These are phyloP conservation scores for Cadophora luteo-olivacea DNA, from an alignment of 2,329 filamentous ascomycete species.

Conservation along the genomic window DNA sequence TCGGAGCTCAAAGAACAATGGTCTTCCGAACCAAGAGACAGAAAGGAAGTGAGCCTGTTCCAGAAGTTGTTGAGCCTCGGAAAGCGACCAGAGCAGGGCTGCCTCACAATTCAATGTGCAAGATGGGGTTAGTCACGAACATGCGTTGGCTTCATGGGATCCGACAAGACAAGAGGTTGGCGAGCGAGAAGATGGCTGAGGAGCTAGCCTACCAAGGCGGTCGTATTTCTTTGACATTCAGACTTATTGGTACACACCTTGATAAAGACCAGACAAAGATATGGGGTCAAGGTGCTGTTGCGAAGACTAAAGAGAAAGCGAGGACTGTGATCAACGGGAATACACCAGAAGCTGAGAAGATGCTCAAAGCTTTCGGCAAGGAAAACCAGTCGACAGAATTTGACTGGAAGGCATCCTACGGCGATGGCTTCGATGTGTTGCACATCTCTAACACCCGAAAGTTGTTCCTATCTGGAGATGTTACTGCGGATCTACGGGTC, in stretches of 20 bases:
- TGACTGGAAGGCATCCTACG: conserved; percentile 79
- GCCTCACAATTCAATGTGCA: conserved; percentile 88
- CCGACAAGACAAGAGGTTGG: conserved; percentile 79
- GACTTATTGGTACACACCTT: conserved; percentile 86
- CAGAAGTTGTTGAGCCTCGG: conserved; percentile 35
- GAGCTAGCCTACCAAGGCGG: conserved; percentile 78
- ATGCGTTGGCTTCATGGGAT: conserved; percentile 92
- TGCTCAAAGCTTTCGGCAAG: conserved; percentile 81
- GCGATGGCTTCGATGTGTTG: conserved; percentile 82
- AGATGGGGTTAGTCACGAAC: conserved; percentile 83
- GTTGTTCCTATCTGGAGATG: conserved; percentile 57
- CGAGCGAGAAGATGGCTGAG: conserved; percentile 67
- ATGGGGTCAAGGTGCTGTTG: conserved; percentile 89
- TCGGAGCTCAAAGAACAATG: conserved; percentile 94
- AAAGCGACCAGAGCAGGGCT: conserved; percentile 67
- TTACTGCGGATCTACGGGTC: conserved; percentile 56
- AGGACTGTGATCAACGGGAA: conserved; percentile 73
- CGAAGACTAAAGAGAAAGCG: conserved; percentile 68
- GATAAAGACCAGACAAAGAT: conserved; percentile 69
- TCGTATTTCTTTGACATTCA: conserved; percentile 91
- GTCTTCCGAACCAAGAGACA: conserved; percentile 81
- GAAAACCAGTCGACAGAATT: conserved; percentile 81
- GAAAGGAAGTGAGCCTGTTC: conserved; percentile 46
- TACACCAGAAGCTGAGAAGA: conserved; percentile 64
- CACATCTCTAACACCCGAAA: conserved; percentile 56